Conservation (phyloP, 2,329 filamentous ascomycete genomes). For the Diaporthe citrichinensis region DNA sequence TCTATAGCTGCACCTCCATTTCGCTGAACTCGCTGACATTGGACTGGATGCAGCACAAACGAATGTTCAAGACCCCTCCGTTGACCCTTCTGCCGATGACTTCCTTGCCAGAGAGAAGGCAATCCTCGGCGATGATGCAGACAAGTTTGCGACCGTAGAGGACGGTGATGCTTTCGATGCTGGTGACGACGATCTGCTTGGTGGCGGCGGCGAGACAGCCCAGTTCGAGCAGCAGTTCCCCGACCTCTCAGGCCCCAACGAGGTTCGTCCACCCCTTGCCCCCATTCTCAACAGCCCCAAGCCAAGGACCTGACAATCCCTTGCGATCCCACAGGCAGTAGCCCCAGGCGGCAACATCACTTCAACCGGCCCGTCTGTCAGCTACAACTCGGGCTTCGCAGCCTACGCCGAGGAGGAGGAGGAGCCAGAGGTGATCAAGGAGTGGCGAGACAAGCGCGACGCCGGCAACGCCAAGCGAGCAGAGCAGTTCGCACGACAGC, state of each 20-base stretch:
- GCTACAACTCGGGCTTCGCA: constrained; percentile 73
- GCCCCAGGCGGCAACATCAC: constrained; percentile 84
- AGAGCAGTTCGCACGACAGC: constrained; percentile 85
- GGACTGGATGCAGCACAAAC: constrained; percentile 72
- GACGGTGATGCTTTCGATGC: constrained; percentile 77
- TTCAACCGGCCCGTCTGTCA: constrained; percentile 72
- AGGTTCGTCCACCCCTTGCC: constrained; percentile 63
- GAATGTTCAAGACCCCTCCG: constrained; percentile 70
- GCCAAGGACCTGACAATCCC: neutral
- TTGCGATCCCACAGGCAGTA: constrained; percentile 67
- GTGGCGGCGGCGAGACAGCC: constrained; percentile 66
- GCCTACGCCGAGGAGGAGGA: constrained; percentile 74
- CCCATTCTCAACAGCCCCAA: too few relatives aligned
- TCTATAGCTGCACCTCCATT: constrained; percentile 30
- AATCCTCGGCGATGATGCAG: constrained; percentile 90
- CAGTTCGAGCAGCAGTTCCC: constrained; percentile 93
- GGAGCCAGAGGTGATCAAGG: constrained; percentile 88
- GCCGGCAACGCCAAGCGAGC: constrained; percentile 86
- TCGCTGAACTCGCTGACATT: constrained; percentile 46
- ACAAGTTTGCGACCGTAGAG: constrained; percentile 85
- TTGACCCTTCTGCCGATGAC: constrained; percentile 77
- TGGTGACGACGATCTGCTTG: constrained; percentile 80
- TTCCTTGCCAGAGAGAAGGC: constrained; percentile 95
- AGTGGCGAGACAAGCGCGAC: constrained; percentile 94
- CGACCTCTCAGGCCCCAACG: constrained; percentile 76